A percentile compares a stretch with the other conserved stretches of the same genome.
Conservation (phyloP, 768 basidiomycete species). For the Mycena sanguinolenta region DNA sequence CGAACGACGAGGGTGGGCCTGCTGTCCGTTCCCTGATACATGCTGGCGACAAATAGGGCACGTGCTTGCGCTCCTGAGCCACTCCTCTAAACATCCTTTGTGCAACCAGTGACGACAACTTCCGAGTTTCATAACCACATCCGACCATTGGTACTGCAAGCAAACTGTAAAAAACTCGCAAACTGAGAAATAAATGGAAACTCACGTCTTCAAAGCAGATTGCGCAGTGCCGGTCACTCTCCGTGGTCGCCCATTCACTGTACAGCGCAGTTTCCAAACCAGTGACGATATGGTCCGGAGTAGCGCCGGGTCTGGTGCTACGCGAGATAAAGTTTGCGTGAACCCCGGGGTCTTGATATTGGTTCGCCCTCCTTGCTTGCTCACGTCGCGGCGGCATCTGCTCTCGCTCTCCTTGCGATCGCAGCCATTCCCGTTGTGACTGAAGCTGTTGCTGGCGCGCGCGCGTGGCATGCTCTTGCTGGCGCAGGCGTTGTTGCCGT, state of each 20-base stretch:
- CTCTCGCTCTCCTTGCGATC: too few species aligned
- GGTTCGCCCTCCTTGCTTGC: too few species aligned
- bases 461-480: too few species aligned
- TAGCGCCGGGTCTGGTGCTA: conserved; percentile 68
- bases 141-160: conserved; percentile 71
- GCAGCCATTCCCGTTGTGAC: too few species aligned
- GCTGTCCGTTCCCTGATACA: conserved; percentile 50
- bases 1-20: conserved; percentile 14
- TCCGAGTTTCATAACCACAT: conserved; percentile 73
- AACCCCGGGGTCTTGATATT: too few species aligned
- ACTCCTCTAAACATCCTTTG: conserved; percentile 84
- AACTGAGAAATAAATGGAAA: conserved; percentile 37
- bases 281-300: conserved; percentile 71
- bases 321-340: conserved; percentile 76
- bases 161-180: conserved; percentile 20
- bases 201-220: conserved; percentile 89
- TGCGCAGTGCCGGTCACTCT: conserved; percentile 82
- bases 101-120: conserved; percentile 88
- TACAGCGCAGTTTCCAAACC: conserved; percentile 72
- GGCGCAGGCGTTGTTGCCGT: too few species aligned
- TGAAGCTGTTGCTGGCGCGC: too few species aligned
- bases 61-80: conserved; percentile 81
- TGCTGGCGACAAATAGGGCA: conserved; percentile 86
- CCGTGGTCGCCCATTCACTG: conserved; percentile 75
- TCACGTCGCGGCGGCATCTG: too few species aligned